Conservation (phyloP, 2,329 filamentous ascomycete species). For the Fusarium protoensiforme region DNA sequence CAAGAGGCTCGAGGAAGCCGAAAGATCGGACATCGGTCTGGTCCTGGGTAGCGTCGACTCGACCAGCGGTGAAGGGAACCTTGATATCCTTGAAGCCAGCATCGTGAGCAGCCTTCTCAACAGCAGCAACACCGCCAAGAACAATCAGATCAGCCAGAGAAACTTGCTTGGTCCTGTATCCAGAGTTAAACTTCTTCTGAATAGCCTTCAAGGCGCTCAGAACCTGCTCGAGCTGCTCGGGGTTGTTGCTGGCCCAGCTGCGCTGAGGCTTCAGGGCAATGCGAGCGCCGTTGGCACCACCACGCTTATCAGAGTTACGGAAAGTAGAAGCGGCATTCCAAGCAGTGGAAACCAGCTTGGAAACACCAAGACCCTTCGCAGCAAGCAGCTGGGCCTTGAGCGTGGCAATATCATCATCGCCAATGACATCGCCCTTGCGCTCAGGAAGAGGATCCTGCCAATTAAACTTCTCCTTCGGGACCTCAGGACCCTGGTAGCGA, state of each 20-base stretch:
- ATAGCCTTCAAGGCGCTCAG: slow-evolving; percentile 71
- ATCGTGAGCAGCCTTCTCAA: slow-evolving; percentile 75
- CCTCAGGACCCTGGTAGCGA: slow-evolving; percentile 80
- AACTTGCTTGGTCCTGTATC: slow-evolving; percentile 68
- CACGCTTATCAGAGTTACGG: slow-evolving; percentile 82
- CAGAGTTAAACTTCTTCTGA: slow-evolving; percentile 73
- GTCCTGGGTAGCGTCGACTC: slow-evolving; percentile 76
- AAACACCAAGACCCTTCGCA: slow-evolving; percentile 64
- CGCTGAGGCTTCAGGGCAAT: slow-evolving; percentile 79
- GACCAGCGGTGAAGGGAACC: slow-evolving; percentile 80
- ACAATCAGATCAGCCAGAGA: slow-evolving; percentile 85
- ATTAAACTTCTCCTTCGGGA: slow-evolving; percentile 74
- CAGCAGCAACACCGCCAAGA: slow-evolving; percentile 74
- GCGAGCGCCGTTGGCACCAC: slow-evolving; percentile 83
- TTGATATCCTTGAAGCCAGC: slow-evolving; percentile 57
- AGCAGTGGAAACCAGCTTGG: slow-evolving; percentile 72
- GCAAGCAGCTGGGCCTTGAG: slow-evolving; percentile 77
- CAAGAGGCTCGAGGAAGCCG: slow-evolving; percentile 72
- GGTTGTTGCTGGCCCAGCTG: slow-evolving; percentile 81
- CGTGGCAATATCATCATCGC: slow-evolving; percentile 69
- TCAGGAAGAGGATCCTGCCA: slow-evolving; percentile 82
- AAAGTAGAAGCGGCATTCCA: slow-evolving; percentile 79
- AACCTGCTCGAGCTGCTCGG: slow-evolving; percentile 70
- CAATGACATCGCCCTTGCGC: slow-evolving; percentile 66
- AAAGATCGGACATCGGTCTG: slow-evolving; percentile 76